A percentile compares a stretch with the other conserved stretches of the same genome.
Conservation (phyloP, 257 asterid species). For the Petunia secreta region DNA sequence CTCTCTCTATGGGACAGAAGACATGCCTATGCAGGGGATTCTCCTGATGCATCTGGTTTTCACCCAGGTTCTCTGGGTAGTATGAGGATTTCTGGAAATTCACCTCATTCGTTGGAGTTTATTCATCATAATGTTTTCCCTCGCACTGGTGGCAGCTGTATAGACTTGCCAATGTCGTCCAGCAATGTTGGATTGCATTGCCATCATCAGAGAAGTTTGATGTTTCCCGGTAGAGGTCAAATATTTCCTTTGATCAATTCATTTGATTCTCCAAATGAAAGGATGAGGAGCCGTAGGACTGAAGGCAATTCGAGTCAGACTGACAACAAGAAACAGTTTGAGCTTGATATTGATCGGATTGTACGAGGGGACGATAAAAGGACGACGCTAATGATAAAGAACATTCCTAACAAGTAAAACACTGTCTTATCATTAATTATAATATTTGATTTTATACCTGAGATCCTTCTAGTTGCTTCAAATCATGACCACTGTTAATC, state of each 20-base stretch:
- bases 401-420: slow-evolving; percentile 99
- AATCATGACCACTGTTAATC: slow-evolving; percentile 2
- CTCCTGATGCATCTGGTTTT: slow-evolving; percentile 81
- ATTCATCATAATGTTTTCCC: slow-evolving; percentile 74
- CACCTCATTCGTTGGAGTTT: slow-evolving; percentile 82
- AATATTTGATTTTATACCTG: slow-evolving; percentile 3
- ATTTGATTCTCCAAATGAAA: slow-evolving; percentile 89
- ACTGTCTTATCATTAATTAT: not conserved
- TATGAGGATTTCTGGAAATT: slow-evolving; percentile 75
- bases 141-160: slow-evolving; percentile 64
- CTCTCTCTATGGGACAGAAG: slow-evolving; percentile 89
- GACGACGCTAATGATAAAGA: slow-evolving; percentile 97
- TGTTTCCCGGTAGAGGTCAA: slow-evolving; percentile 90
- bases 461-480: slow-evolving; percentile 10
- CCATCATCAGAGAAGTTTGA: slow-evolving; percentile 82
- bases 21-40: slow-evolving; percentile 71
- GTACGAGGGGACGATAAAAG: slow-evolving; percentile 91
- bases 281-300: slow-evolving; percentile 75
- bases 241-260: slow-evolving; percentile 84
- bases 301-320: slow-evolving; percentile 73
- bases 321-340: slow-evolving; percentile 96
- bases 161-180: slow-evolving; percentile 75
- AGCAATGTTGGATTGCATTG: slow-evolving; percentile 71
- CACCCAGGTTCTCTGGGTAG: slow-evolving; percentile 96
- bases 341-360: slow-evolving; percentile 91